These are phyloP conservation scores for Plasmodium adleri DNA, from an alignment of 169 alveolate species.

Conservation along the genomic window DNA sequence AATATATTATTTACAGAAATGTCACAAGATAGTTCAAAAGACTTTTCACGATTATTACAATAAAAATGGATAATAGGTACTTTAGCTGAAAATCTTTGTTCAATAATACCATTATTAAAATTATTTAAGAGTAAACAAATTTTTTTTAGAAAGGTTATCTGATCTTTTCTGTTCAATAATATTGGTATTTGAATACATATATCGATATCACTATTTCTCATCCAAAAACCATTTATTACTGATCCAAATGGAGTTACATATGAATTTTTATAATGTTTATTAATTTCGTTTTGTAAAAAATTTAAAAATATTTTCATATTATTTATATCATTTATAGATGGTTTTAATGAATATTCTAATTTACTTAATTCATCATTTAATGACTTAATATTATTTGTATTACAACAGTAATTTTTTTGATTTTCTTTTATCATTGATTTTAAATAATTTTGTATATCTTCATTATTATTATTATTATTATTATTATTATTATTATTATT, in stretches of 20 bases:
- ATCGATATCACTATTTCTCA: conserved; percentile 85
- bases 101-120: conserved; percentile 81
- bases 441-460: conserved; percentile 18
- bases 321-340: conserved; percentile 54
- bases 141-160: conserved; percentile 79
- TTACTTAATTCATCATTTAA: conserved; percentile 45
- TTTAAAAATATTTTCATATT: conserved; percentile 40
- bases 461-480: background rate
- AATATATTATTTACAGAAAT: conserved; percentile 86
- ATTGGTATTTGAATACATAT: conserved; percentile 86
- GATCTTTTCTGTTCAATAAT: conserved; percentile 81
- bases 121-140: conserved; percentile 80
- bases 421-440: conserved; percentile 11
- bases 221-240: conserved; percentile 87
- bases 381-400: conserved; percentile 1
- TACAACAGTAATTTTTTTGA: conserved; percentile 13
- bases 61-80: conserved; percentile 87
- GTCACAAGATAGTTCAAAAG: conserved; percentile 79
- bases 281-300: conserved; percentile 68
- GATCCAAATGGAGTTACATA: conserved; percentile 82
- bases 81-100: conserved; percentile 86
- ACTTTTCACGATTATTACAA: conserved; percentile 28
- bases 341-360: conserved; percentile 52
- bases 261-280: conserved; percentile 68
- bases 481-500: background rate